Percentiles rank a stretch among this genome's conserved stretches.
These are phyloP conservation scores for Bonia amplexicaulis DNA, from an alignment of 176 grass and related monocot species.

Conservation along the genomic window DNA sequence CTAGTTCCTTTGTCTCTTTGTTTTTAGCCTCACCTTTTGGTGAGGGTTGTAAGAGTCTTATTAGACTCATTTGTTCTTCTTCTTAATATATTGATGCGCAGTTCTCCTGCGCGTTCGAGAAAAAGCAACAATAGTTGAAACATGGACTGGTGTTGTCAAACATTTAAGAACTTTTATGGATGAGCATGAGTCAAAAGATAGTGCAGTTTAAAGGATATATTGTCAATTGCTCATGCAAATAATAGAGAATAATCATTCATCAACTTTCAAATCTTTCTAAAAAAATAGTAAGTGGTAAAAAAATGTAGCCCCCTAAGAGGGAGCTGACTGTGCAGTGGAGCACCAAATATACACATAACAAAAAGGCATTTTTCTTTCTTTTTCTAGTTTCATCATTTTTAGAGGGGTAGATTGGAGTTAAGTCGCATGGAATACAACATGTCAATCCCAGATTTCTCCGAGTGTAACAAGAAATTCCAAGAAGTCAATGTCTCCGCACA, in stretches of 20 bases:
- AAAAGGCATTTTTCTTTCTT: neutral
- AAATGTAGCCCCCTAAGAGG: neutral
- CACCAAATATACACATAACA: neutral
- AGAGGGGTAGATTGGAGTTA: neutral
- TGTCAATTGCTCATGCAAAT: neutral
- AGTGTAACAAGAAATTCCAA: neutral
- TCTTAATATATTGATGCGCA: too few relatives aligned
- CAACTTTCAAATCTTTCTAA: neutral
- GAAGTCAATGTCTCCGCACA: neutral
- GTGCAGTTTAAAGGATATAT: neutral
- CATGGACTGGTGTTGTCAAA: neutral
- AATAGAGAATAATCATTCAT: conserved; percentile 3
- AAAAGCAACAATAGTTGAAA: neutral
- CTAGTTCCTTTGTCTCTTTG: too few relatives aligned
- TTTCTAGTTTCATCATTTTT: neutral
- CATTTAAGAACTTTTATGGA: neutral
- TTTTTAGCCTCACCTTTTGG: too few relatives aligned
- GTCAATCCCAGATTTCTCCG: neutral
- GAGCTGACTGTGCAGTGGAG: neutral
- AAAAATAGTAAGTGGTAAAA: neutral
- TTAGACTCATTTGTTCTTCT: too few relatives aligned
- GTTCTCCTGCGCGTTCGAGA: too few relatives aligned
- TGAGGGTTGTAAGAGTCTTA: too few relatives aligned
- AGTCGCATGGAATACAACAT: neutral
- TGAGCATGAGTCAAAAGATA: neutral